Conservation (phyloP, 305 asterid genomes). For the Withania somnifera region DNA sequence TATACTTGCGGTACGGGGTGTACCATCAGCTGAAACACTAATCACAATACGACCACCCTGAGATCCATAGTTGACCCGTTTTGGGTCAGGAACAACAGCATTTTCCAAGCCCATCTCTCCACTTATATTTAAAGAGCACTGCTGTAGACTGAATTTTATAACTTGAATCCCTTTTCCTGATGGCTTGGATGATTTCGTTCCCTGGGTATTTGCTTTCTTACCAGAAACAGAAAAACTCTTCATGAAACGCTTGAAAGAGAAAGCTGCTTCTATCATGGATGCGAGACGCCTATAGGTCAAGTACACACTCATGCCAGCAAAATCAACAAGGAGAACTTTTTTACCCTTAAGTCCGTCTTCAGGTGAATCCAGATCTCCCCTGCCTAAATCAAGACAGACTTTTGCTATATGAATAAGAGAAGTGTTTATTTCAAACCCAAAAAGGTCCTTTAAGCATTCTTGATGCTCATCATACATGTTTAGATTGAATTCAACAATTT, state of each 20-base stretch:
- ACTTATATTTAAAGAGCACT: conserved; percentile 57
- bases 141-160: conserved; percentile 72
- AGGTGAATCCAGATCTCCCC: conserved; percentile 64
- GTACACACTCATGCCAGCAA: conserved; percentile 71
- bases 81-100: conserved; percentile 69
- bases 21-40: conserved; percentile 74
- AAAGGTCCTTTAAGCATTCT: conserved; percentile 82
- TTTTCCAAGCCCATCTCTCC: conserved; percentile 80
- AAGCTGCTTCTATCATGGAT: conserved; percentile 68
- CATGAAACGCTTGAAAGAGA: conserved; percentile 55
- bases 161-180: conserved; percentile 91
- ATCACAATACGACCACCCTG: conserved; percentile 93
- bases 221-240: conserved; percentile 53
- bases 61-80: conserved; percentile 95
- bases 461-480: conserved; percentile 96
- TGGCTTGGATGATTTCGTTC: conserved; percentile 48
- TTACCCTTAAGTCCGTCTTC: conserved; percentile 48
- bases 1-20: conserved; percentile 77
- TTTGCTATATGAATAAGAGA: conserved; percentile 81
- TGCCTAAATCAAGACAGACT: conserved; percentile 82
- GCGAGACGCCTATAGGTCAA: conserved; percentile 83
- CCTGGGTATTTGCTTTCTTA: conserved; percentile 51
- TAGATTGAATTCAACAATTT: conserved; percentile 86
- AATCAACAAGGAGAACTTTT: conserved; percentile 72
- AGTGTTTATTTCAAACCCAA: conserved; percentile 71